Evolutionary conservation across 1,284 basidiomycete species (phyloP).

Genomic region (Papiliotrema flavescens): DNA sequence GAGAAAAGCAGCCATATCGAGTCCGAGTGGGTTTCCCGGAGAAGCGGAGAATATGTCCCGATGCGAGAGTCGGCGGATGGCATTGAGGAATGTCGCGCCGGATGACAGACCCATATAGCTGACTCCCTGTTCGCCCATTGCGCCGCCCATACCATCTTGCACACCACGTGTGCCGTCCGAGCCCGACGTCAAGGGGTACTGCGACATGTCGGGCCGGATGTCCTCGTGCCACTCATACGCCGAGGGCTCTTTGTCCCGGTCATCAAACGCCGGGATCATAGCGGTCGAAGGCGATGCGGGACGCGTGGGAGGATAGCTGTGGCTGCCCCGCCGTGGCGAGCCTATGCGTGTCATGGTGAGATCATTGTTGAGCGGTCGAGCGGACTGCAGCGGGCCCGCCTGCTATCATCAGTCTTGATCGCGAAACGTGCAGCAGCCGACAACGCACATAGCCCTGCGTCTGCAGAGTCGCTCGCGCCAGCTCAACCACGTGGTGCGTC

Average conservation of each 20-base stretch:
- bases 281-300: not conserved
- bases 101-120: constrained; percentile 22
- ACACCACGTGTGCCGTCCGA: not conserved
- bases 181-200: not conserved
- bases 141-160: constrained; percentile 10
- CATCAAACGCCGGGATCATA: not conserved
- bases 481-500: not conserved
- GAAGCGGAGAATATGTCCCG: not conserved
- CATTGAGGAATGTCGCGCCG: constrained; percentile 19
- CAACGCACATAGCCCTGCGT: no score
- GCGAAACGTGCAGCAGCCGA: no score
- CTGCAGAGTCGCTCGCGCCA: not conserved
- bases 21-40: not conserved
- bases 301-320: constrained; percentile 1
- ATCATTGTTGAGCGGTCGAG: not conserved
- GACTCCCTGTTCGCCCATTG: constrained; percentile 8
- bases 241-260: not conserved
- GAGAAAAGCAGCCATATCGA: not conserved
- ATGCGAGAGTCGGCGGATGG: constrained; percentile 12
- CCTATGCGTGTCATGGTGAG: not conserved
- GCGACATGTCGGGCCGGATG: not conserved
- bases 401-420: no score
- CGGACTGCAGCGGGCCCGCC: not conserved
- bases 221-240: constrained; percentile 15
- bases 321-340: not conserved